Evolutionary conservation across 352 stramenopile genomes (phyloP).

Genomic region (Globisporangium solare): DNA sequence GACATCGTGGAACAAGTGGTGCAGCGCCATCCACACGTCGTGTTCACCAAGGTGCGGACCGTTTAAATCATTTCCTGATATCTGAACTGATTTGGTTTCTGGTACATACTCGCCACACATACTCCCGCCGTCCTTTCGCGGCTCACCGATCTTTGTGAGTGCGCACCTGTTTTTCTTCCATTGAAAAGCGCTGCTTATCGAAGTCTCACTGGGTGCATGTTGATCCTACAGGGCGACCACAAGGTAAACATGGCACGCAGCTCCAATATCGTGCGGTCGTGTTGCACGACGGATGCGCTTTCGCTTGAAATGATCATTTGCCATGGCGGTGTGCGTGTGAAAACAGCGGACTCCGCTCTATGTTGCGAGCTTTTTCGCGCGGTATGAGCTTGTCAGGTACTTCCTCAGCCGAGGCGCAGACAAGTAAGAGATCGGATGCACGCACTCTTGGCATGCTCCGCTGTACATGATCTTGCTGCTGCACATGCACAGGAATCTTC

Average conservation of each 20-base stretch:
- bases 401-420: conserved; percentile 56
- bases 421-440: conserved; percentile 25
- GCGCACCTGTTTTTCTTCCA: neutral
- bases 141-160: conserved; percentile 9
- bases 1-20: conserved; percentile 22
- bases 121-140: no score
- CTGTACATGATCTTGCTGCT: neutral
- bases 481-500: conserved; percentile 30
- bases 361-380: conserved; percentile 60
- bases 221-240: neutral
- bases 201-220: neutral
- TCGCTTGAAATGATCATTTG: no score
- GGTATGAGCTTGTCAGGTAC: conserved; percentile 40
- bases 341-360: conserved; percentile 54
- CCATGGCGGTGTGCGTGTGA: no score
- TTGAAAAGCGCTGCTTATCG: neutral
- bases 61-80: neutral
- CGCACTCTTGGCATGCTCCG: neutral
- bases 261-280: no score
- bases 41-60: conserved; percentile 35
- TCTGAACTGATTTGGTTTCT: conserved; percentile 5
- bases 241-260: neutral
- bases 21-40: conserved; percentile 19
- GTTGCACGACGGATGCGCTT: no score
- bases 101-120: neutral